A percentile compares a stretch with the other conserved stretches of the same genome.
These are phyloP conservation scores for Quambalaria eucalypti DNA, from an alignment of 1,284 basidiomycete species.

Conservation along the genomic window DNA sequence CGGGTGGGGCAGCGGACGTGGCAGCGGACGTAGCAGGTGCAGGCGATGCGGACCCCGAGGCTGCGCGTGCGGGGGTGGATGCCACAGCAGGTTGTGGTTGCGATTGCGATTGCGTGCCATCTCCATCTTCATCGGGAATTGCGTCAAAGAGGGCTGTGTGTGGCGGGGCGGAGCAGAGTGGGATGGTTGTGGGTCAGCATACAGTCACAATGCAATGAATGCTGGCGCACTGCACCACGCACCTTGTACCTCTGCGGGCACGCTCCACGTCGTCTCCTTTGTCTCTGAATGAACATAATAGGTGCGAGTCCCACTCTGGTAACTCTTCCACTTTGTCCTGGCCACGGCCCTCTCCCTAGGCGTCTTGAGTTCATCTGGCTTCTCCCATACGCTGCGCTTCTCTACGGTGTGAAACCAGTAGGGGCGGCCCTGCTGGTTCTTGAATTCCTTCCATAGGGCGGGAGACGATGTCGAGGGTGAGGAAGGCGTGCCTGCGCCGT, in stretches of 20 bases:
- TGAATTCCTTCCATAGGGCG: constrained; percentile 31
- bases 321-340: constrained; percentile 42
- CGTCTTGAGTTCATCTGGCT: constrained; percentile 42
- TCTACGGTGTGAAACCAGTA: constrained; percentile 44
- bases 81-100: constrained; percentile 4
- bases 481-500: too few species aligned
- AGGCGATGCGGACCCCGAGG: background rate
- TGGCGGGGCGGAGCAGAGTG: background rate
- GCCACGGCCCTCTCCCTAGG: constrained; percentile 39
- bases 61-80: background rate
- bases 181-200: background rate
- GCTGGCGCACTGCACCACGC: too few species aligned
- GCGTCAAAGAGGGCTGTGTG: constrained; percentile 24
- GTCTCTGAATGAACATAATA: constrained; percentile 45
- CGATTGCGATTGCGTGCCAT: background rate
- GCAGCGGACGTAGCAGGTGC: background rate
- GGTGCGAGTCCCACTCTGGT: constrained; percentile 38
- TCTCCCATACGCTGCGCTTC: constrained; percentile 42
- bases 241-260: constrained; percentile 35
- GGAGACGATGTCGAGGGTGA: background rate
- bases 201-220: background rate
- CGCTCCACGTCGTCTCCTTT: constrained; percentile 40
- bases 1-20: background rate
- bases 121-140: constrained; percentile 15
- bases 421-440: constrained; percentile 30